Conservation (phyloP, 805 yeast genomes). For the Wilhelminamyces savonicus region DNA sequence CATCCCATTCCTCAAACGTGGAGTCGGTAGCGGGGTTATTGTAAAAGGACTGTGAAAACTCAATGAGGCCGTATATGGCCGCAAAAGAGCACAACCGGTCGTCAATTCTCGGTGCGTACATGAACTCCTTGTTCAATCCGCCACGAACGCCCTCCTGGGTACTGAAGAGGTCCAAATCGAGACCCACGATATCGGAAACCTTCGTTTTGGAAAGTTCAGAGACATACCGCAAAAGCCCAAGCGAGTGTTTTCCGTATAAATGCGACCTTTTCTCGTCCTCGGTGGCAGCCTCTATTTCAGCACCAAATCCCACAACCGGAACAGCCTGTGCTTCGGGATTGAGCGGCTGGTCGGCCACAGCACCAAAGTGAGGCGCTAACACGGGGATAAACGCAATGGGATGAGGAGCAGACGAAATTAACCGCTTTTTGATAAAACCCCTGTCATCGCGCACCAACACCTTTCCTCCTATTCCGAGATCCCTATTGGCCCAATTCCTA, state of each 20-base stretch:
- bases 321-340: conserved; percentile 33
- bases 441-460: conserved; percentile 16
- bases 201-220: conserved; percentile 15
- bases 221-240: conserved; percentile 26
- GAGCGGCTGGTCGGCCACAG: conserved; percentile 18
- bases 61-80: conserved; percentile 28
- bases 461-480: conserved; percentile 37
- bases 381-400: conserved; percentile 36
- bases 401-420: conserved; percentile 26
- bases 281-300: conserved; percentile 7
- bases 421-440: conserved; percentile 16
- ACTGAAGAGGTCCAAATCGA: conserved; percentile 34
- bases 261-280: conserved; percentile 22
- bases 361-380: conserved; percentile 34
- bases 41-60: conserved; percentile 11
- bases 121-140: conserved; percentile 30
- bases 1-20: conserved; percentile 15
- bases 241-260: conserved; percentile 24
- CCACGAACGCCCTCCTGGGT: conserved; percentile 30
- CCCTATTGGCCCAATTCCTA: conserved; percentile 34
- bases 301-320: conserved; percentile 29
- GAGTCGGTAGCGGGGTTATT: not conserved
- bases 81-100: conserved; percentile 36
- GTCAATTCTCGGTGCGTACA: conserved; percentile 34
- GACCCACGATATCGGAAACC: conserved; percentile 18